Evolutionary conservation across 2,329 filamentous ascomycete species (phyloP).

Genomic region (Trichophyton benhamiae): DNA sequence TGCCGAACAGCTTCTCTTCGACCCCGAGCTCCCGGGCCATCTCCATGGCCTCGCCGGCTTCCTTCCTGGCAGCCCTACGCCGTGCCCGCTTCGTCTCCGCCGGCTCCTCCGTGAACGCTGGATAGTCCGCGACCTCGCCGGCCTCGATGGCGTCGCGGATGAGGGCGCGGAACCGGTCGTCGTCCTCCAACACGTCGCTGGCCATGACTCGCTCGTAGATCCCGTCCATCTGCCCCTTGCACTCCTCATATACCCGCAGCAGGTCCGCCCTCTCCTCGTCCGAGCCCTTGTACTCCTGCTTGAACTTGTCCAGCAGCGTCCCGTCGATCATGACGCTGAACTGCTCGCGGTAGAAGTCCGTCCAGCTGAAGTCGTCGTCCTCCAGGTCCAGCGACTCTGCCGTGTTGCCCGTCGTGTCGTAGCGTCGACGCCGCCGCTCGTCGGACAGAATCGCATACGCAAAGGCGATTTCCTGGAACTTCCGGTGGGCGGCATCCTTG

Average conservation of each 20-base stretch:
- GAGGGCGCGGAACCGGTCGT: conserved; percentile 67
- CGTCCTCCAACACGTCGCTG: conserved; percentile 70
- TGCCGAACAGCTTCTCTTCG: conserved; percentile 54
- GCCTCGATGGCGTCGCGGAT: conserved; percentile 68
- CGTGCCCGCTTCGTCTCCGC: conserved; percentile 50
- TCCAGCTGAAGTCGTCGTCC: conserved; percentile 77
- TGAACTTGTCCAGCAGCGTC: conserved; percentile 63
- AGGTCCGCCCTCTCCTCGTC: conserved; percentile 74
- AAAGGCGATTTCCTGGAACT: conserved; percentile 84
- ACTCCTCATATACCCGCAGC: conserved; percentile 59
- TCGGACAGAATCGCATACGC: conserved; percentile 91
- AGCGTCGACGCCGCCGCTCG: conserved; percentile 63
- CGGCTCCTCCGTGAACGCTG: conserved; percentile 61
- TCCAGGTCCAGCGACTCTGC: conserved; percentile 59
- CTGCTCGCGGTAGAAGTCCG: conserved; percentile 75
- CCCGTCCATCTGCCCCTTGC: conserved; percentile 60
- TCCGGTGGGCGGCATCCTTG: conserved; percentile 60
- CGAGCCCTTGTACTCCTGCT: conserved; percentile 67
- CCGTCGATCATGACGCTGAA: conserved; percentile 63
- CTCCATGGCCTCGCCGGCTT: conserved; percentile 61
- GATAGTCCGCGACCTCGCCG: conserved; percentile 54
- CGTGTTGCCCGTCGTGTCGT: conserved; percentile 82
- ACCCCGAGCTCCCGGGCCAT: conserved; percentile 63
- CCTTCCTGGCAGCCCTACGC: conserved; percentile 49
- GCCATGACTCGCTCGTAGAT: conserved; percentile 80